Evolutionary conservation across 495 filamentous ascomycete species (phyloP).

Genomic region (Bryoglossum gracile): DNA sequence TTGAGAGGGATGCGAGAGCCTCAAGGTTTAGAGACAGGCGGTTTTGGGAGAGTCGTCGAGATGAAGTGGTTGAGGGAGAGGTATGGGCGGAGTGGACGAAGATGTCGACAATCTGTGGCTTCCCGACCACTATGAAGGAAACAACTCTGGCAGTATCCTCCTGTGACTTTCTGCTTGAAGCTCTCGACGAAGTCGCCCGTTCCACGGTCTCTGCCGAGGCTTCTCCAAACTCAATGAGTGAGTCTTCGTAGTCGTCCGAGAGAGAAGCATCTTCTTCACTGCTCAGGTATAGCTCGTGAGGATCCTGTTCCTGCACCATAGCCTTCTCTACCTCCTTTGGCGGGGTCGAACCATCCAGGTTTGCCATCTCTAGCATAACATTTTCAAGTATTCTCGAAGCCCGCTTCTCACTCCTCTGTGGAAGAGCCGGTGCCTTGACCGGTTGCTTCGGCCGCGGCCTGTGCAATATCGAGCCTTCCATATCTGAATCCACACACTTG

Average conservation of each 20-base stretch:
- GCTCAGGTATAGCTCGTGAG: slow-evolving; percentile 24
- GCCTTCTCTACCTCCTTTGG: slow-evolving; percentile 2
- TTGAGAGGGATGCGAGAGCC: neutral
- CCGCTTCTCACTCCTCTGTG: slow-evolving; percentile 20
- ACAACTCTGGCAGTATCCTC: slow-evolving; percentile 21
- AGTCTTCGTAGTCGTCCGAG: slow-evolving; percentile 23
- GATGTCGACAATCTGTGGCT: slow-evolving; percentile 24
- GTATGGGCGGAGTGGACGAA: slow-evolving; percentile 1
- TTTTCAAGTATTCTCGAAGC: slow-evolving; percentile 16
- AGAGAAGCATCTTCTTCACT: slow-evolving; percentile 26
- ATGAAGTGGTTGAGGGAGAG: slow-evolving; percentile 5
- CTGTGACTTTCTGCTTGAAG: slow-evolving; percentile 19
- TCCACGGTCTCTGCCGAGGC: neutral
- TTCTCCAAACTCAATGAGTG: slow-evolving; percentile 16
- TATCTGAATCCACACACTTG: slow-evolving; percentile 17
- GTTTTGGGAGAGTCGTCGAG: no score
- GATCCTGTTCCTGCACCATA: slow-evolving; percentile 16
- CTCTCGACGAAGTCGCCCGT: slow-evolving; percentile 7
- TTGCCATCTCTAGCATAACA: slow-evolving; percentile 18
- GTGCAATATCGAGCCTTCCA: slow-evolving; percentile 22
- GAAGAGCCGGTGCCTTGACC: slow-evolving; percentile 16
- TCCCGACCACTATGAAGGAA: slow-evolving; percentile 18
- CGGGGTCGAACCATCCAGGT: slow-evolving; percentile 9
- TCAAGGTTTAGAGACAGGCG: slow-evolving; percentile 12
- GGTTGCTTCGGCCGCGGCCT: slow-evolving; percentile 9